Conservation (phyloP, 139 green algal genomes). For the Coccomyxa sp. region DNA sequence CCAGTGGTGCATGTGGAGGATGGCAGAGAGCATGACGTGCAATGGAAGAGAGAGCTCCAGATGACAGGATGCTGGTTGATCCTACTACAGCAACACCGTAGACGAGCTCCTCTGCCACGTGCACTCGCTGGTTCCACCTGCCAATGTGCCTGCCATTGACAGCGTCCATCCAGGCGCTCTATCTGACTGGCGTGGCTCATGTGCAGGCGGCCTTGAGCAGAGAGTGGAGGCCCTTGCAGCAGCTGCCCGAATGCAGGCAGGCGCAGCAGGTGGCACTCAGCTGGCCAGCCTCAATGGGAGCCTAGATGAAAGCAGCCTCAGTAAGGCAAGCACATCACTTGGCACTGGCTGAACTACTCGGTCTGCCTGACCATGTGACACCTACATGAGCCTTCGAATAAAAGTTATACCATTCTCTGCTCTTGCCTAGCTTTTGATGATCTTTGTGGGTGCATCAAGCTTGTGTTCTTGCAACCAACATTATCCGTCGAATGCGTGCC, state of each 20-base stretch:
- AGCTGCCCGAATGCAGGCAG: conserved; percentile 23
- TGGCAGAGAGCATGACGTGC: background rate
- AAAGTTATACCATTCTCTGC: background rate
- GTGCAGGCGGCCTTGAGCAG: conserved; percentile 14
- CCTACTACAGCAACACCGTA: background rate
- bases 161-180: background rate
- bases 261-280: background rate
- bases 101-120: background rate
- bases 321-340: too few relatives aligned
- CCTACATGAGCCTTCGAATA: too few relatives aligned
- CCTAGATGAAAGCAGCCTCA: conserved; percentile 29
- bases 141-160: background rate
- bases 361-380: too few relatives aligned
- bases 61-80: background rate
- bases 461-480: too few relatives aligned
- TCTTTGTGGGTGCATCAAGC: too few relatives aligned
- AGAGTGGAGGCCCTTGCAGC: conserved; percentile 24
- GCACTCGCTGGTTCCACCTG: background rate
- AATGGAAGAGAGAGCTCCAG: background rate
- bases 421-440: background rate
- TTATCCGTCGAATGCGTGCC: too few relatives aligned
- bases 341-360: too few relatives aligned
- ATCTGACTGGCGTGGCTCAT: background rate
- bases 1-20: background rate
- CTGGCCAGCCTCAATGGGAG: background rate